Percentiles rank a stretch among this genome's conserved stretches.
phyloP scores from a whole-genome alignment of 2,329 filamentous ascomycete species.

The Penicillium sp. region DNA sequence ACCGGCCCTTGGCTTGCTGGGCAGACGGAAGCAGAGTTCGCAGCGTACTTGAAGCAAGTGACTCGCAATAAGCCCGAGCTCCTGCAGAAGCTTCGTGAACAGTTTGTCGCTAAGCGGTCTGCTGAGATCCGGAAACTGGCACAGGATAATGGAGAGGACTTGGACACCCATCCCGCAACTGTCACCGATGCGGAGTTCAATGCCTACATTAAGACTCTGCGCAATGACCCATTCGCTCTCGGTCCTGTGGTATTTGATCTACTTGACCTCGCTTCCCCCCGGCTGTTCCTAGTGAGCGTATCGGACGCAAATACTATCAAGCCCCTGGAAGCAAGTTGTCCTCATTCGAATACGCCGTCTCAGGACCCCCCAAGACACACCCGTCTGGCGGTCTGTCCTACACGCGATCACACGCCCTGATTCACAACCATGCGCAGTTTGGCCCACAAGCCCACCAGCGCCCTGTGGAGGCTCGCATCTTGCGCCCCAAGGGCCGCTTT shows the following conservation, averaged over 20 bases:
- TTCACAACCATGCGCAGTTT: conserved; percentile 60
- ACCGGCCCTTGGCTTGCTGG: conserved; percentile 59
- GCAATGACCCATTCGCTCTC: conserved; percentile 47
- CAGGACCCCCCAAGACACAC: conserved; percentile 61
- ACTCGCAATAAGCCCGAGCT: conserved; percentile 43
- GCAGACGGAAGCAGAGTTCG: conserved; percentile 57
- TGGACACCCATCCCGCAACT: conserved; percentile 29
- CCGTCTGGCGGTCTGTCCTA: conserved; percentile 66
- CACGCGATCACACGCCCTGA: conserved; percentile 54
- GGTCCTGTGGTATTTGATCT: conserved; percentile 55
- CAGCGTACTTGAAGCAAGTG: conserved; percentile 51
- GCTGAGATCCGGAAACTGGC: conserved; percentile 40
- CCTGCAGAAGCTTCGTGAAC: conserved; percentile 38
- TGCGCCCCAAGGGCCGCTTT: conserved; percentile 48
- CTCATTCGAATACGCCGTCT: conserved; percentile 45
- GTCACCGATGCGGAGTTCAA: conserved; percentile 49
- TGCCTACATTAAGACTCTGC: conserved; percentile 47
- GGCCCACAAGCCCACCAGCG: conserved; percentile 56
- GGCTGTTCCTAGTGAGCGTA: conserved; percentile 37
- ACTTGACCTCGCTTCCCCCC: conserved; percentile 55
- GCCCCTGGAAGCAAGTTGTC: conserved; percentile 37
- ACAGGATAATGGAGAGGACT: conserved; percentile 43
- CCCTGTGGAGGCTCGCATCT: conserved; percentile 59
- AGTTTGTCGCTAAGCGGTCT: conserved; percentile 34
- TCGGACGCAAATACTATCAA: conserved; percentile 37